Conservation (phyloP, 1,139 yeast species). For the Hanseniaspora sp. region DNA sequence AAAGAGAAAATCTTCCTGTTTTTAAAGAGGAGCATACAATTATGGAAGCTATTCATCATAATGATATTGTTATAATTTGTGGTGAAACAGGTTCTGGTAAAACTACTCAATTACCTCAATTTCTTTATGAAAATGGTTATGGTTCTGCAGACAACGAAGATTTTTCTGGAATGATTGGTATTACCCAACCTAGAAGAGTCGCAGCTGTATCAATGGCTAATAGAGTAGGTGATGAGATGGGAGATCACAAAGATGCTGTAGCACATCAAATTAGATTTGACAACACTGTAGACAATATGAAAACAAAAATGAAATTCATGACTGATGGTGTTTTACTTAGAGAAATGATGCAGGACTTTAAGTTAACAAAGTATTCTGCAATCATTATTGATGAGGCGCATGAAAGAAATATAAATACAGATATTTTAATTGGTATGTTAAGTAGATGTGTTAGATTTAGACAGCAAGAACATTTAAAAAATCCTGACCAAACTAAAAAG, state of each 20-base stretch:
- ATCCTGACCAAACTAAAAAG: constrained; percentile 44
- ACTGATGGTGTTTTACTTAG: constrained; percentile 94
- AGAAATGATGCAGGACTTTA: constrained; percentile 82
- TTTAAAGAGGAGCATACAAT: constrained; percentile 82
- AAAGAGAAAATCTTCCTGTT: constrained; percentile 71
- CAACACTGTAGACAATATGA: constrained; percentile 45
- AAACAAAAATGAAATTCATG: constrained; percentile 87
- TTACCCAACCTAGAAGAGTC: constrained; percentile 95
- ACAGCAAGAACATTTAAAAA: constrained; percentile 40
- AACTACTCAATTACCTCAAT: constrained; percentile 69
- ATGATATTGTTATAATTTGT: constrained; percentile 81
- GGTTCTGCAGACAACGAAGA: constrained; percentile 61
- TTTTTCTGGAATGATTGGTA: constrained; percentile 67
- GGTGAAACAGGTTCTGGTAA: constrained; percentile 89
- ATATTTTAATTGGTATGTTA: constrained; percentile 85
- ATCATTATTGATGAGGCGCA: constrained; percentile 95
- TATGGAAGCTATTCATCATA: constrained; percentile 92
- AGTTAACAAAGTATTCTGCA: constrained; percentile 69
- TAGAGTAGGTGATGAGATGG: constrained; percentile 75
- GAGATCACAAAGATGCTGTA: constrained; percentile 64
- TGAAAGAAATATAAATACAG: constrained; percentile 91
- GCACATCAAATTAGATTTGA: constrained; percentile 92
- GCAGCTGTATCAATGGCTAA: constrained; percentile 97
- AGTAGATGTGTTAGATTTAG: constrained; percentile 78
- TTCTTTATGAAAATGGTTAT: constrained; percentile 77